A percentile compares a stretch with the other conserved stretches of the same genome.
Conservation (phyloP, 805 yeast genomes). For the Cyberlindnera saturnus region DNA sequence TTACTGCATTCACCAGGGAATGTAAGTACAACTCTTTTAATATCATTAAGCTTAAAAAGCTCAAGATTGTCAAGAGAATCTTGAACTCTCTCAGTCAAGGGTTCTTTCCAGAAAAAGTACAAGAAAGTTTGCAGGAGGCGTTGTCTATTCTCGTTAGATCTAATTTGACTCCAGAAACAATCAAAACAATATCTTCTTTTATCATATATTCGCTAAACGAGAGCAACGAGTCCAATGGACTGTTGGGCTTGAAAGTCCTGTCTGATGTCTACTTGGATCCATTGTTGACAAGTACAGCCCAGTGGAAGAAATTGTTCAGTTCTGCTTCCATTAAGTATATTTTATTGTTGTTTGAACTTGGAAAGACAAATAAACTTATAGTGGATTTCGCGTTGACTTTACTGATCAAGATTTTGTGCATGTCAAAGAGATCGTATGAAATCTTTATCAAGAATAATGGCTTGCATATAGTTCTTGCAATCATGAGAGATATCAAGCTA, state of each 20-base stretch:
- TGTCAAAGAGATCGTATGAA: conserved; percentile 41
- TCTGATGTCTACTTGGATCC: conserved; percentile 29
- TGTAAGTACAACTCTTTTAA: conserved; percentile 50
- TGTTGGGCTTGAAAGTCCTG: conserved; percentile 27
- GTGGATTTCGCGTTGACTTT: conserved; percentile 34
- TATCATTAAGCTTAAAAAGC: conserved; percentile 41
- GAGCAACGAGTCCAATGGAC: conserved; percentile 20
- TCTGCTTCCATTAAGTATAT: conserved; percentile 65
- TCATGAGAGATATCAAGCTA: conserved; percentile 40
- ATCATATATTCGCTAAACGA: conserved; percentile 41
- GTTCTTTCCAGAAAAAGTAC: conserved; percentile 29
- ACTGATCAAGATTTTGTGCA: conserved; percentile 42
- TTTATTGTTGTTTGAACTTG: conserved; percentile 41
- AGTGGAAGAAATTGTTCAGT: conserved; percentile 39
- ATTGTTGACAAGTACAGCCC: conserved; percentile 35
- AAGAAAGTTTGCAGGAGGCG: conserved; percentile 33
- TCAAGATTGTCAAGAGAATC: conserved; percentile 38
- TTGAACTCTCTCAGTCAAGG: conserved; percentile 24
- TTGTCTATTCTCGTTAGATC: conserved; percentile 35
- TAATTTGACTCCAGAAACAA: conserved; percentile 48
- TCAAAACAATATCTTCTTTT: conserved; percentile 47
- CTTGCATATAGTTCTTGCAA: conserved; percentile 38
- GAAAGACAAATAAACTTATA: conserved; percentile 24
- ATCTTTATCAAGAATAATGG: conserved; percentile 51
- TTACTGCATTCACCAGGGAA: conserved; percentile 46